These are phyloP conservation scores for Aspergillus ochraceus DNA, from an alignment of 2,329 filamentous ascomycete species.

Conservation along the genomic window DNA sequence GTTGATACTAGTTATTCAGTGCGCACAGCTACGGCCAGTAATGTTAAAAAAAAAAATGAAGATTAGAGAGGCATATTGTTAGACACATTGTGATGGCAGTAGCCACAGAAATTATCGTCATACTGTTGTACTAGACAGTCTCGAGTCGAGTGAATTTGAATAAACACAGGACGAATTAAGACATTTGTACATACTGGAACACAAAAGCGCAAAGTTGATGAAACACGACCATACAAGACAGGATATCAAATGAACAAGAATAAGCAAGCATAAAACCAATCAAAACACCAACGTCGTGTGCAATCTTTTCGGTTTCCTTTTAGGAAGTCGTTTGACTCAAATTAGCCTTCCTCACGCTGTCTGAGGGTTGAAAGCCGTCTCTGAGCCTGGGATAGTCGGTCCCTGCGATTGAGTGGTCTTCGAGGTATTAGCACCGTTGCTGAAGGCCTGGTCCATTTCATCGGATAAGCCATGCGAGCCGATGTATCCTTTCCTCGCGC, in stretches of 20 bases:
- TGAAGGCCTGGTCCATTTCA: conserved; percentile 34
- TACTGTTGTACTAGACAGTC: not conserved
- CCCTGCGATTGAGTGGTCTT: conserved; percentile 3
- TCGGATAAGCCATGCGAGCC: conserved; percentile 31
- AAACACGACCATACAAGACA: conserved; percentile 3
- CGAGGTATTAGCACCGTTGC: conserved; percentile 6
- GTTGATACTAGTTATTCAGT: not conserved
- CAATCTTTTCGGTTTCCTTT: not conserved
- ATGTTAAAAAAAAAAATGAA: not conserved
- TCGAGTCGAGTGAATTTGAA: not conserved
- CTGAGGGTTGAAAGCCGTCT: conserved; percentile 25
- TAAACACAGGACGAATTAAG: not conserved
- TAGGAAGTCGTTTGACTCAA: not conserved
- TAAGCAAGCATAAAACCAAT: not conserved
- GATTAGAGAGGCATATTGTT: not conserved
- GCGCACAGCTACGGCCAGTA: not conserved
- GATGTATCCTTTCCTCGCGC: conserved; percentile 10
- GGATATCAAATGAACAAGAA: conserved; percentile 8
- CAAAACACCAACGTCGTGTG: not conserved
- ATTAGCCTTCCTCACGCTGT: conserved; percentile 13
- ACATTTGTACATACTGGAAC: not conserved
- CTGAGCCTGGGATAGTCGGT: conserved; percentile 13
- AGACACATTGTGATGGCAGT: not conserved
- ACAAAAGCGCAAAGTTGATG: conserved; percentile 1
- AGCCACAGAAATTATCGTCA: not conserved